Base-by-base conservation (phyloP, 331 rosid species). In the Pyrus hybrid region DNA sequence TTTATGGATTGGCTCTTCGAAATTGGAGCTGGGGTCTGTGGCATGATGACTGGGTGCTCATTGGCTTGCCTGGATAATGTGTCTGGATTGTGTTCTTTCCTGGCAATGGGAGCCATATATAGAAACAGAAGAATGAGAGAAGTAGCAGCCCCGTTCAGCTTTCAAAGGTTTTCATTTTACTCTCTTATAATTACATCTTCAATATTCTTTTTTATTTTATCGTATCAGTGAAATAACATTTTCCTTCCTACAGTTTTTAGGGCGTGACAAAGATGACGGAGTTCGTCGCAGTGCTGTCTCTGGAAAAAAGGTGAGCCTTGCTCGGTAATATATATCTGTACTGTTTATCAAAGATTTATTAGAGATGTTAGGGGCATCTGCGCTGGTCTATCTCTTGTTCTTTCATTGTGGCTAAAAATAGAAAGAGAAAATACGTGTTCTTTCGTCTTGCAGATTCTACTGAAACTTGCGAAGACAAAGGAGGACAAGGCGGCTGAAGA, bases 21-120 rank as follows among this genome's bases (percentile, higher is more conserved):
- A 88, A 83, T 92, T 92, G 96, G 99, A 94, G 97, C 96, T 94
- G 97, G 93, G 96, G 85, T 88, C 91, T 84, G 87, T 82, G 96
- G 73, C 90, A 93, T 86, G 90, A 80, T 83, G 82, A 80, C 76
- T 82, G 86, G 93, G 83, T 35, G 68, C 90, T 83, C 81, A 80
- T 88, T 87, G 86, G 63, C 83, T 87, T 93, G 88, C 85, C 83
- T 87, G 95, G 90, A 85, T 87, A 77, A 86, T 87, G 86, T 87
- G 88, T 88, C 77, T 81, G 85, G 91, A 83, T 90, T 53, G 87
- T 91, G 77, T 79, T 76, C 81, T 90, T 87, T 84, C 87, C 78
- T 86, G 93, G 91, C 86, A 85, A 88, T 90, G 88, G 91, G 97
- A 91, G 96, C 84, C 82, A 75, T 81, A 81, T 91, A 81, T 86